Evolutionary conservation across 495 filamentous ascomycete species (phyloP).

Genomic region (Penicillium longicatenatum): DNA sequence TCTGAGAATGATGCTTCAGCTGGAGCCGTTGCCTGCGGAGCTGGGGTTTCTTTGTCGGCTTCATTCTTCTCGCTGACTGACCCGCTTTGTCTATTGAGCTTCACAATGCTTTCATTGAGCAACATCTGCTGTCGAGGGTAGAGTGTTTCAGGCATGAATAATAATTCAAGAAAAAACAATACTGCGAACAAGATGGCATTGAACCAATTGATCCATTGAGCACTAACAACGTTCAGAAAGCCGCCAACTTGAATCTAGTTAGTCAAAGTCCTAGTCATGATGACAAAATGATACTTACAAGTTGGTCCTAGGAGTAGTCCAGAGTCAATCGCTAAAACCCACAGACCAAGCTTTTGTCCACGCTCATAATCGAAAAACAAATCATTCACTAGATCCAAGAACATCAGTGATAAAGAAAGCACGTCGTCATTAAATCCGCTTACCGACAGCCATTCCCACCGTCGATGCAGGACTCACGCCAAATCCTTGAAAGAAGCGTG

Average conservation of each 20-base stretch:
- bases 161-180: conserved; percentile 52
- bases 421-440: background rate
- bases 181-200: conserved; percentile 58
- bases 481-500: conserved; percentile 63
- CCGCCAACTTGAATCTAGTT: conserved; percentile 48
- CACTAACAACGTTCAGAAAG: conserved; percentile 52
- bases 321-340: conserved; percentile 61
- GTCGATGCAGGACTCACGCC: conserved; percentile 60
- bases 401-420: background rate
- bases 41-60: background rate
- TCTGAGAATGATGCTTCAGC: conserved; percentile 11
- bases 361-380: conserved; percentile 64
- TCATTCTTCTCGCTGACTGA: conserved; percentile 33
- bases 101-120: conserved; percentile 1
- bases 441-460: conserved; percentile 61
- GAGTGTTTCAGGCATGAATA: conserved; percentile 61
- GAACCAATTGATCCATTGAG: conserved; percentile 61
- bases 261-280: background rate
- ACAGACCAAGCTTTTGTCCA: conserved; percentile 62
- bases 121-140: conserved; percentile 54
- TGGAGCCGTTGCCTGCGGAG: background rate
- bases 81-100: background rate
- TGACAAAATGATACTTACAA: conserved; percentile 20
- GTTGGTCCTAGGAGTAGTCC: conserved; percentile 58
- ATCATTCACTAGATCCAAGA: conserved; percentile 33